phyloP scores from a whole-genome alignment of 768 basidiomycete genomes.

The Sarcodon sp. region DNA sequence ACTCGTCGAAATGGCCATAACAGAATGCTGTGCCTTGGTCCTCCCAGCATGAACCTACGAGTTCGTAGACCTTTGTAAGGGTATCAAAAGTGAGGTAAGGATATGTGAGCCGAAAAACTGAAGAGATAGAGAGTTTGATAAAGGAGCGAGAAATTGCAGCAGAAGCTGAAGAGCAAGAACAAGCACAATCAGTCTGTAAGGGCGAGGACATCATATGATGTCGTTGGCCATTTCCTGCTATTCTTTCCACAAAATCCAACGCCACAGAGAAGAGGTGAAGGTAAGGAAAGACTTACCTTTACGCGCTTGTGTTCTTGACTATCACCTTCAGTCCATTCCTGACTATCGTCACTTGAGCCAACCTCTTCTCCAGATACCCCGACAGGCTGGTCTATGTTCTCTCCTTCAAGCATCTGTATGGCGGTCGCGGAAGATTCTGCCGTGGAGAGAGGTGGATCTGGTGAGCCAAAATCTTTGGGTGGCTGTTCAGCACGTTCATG shows the following conservation, averaged over 20 bases:
- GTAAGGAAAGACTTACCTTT: constrained; percentile 38
- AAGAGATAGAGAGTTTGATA: not conserved
- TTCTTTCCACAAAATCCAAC: constrained; percentile 5
- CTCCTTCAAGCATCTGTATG: constrained; percentile 32
- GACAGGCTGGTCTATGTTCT: constrained; percentile 24
- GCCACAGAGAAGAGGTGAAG: constrained; percentile 7
- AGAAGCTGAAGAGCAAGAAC: not conserved
- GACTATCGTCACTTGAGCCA: constrained; percentile 39
- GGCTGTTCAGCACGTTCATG: not conserved
- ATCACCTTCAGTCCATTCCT: constrained; percentile 51
- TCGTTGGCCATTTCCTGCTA: too few relatives aligned
- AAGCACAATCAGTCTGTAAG: not conserved
- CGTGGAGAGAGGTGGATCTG: not conserved
- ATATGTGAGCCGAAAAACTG: constrained; percentile 2
- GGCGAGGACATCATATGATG: constrained; percentile 4
- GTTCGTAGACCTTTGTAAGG: constrained; percentile 74
- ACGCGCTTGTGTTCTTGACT: constrained; percentile 72
- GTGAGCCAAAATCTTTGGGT: not conserved
- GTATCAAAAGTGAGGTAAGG: not conserved
- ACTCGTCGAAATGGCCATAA: constrained; percentile 75
- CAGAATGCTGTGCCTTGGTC: constrained; percentile 98
- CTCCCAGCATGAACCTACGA: constrained; percentile 82
- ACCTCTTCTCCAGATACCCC: constrained; percentile 3
- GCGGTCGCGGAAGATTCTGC: constrained; percentile 17
- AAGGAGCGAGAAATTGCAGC: not conserved